Conservation (phyloP, 495 filamentous ascomycete species). For the Talaromyces wortmannii region DNA sequence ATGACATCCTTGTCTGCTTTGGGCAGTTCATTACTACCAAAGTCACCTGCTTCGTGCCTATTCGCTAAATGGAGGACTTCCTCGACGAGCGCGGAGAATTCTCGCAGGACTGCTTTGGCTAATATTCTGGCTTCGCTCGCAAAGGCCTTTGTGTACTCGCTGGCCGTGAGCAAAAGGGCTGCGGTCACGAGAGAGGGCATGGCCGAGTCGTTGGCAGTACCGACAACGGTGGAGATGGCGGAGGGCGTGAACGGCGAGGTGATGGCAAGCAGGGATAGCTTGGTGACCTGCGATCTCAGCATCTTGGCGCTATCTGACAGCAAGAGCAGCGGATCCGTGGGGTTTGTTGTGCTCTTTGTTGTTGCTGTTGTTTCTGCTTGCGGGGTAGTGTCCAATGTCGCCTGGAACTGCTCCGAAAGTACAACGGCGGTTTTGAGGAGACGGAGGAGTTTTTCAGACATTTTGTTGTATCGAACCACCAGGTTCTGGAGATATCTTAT, state of each 20-base stretch:
- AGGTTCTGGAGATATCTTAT: neutral
- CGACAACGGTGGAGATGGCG: constrained; percentile 60
- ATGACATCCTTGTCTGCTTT: constrained; percentile 31
- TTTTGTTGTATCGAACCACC: constrained; percentile 12
- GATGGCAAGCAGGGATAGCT: constrained; percentile 76
- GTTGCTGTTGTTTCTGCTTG: constrained; percentile 5
- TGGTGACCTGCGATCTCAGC: constrained; percentile 76
- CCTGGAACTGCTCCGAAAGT: constrained; percentile 31
- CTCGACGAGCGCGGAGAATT: constrained; percentile 29
- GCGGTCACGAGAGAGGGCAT: constrained; percentile 67
- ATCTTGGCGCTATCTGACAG: constrained; percentile 58
- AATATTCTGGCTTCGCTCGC: constrained; percentile 41
- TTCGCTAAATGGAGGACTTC: constrained; percentile 22
- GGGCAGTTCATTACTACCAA: constrained; percentile 14
- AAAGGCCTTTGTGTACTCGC: constrained; percentile 50
- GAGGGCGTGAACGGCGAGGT: constrained; percentile 77
- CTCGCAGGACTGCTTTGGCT: constrained; percentile 25
- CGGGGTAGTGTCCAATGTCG: constrained; percentile 15
- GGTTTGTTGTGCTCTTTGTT: constrained; percentile 10
- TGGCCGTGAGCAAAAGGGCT: constrained; percentile 52
- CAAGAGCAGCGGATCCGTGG: constrained; percentile 44
- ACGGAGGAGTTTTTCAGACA: constrained; percentile 29
- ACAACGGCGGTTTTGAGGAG: constrained; percentile 23
- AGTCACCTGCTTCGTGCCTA: constrained; percentile 18
- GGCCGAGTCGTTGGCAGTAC: constrained; percentile 55